phyloP scores from a whole-genome alignment of 2,329 filamentous ascomycete genomes.

The Lomentospora prolificans region DNA sequence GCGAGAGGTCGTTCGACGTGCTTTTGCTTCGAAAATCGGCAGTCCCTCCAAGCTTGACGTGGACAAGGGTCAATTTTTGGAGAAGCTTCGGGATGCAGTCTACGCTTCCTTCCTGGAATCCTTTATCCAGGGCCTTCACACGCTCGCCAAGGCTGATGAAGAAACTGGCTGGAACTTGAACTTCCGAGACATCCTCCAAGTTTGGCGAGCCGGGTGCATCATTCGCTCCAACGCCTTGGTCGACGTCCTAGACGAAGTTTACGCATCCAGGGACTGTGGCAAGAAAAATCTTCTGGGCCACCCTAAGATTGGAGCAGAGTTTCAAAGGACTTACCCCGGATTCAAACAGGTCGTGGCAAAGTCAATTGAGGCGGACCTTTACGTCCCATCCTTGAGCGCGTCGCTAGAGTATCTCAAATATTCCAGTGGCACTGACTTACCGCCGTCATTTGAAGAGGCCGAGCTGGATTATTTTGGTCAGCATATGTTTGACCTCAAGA shows the following conservation, averaged over 20 bases:
- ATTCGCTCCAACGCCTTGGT: constrained; percentile 58
- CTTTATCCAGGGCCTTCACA: constrained; percentile 56
- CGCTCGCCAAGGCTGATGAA: constrained; percentile 49
- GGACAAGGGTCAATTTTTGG: constrained; percentile 34
- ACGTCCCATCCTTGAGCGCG: constrained; percentile 49
- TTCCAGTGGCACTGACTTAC: constrained; percentile 45
- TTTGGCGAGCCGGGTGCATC: constrained; percentile 64
- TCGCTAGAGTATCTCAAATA: constrained; percentile 61
- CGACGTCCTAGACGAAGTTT: constrained; percentile 43
- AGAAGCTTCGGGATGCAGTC: constrained; percentile 49
- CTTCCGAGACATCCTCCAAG: constrained; percentile 40
- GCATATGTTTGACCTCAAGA: constrained; percentile 53
- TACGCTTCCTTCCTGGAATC: constrained; percentile 52
- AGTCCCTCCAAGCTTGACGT: constrained; percentile 1
- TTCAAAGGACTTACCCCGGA: constrained; percentile 37
- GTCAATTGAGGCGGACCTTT: constrained; percentile 45
- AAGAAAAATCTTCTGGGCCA: constrained; percentile 32
- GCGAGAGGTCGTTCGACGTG: constrained; percentile 30
- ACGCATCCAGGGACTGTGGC: constrained; percentile 24
- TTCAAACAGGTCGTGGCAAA: constrained; percentile 48
- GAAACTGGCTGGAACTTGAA: constrained; percentile 50
- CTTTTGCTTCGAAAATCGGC: neutral
- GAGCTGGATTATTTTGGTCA: constrained; percentile 63
- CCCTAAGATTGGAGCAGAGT: constrained; percentile 36
- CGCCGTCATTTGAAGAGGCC: constrained; percentile 61